Base-by-base conservation (phyloP, 192 early-diverging fungal species). In the Podochytrium sp. region DNA sequence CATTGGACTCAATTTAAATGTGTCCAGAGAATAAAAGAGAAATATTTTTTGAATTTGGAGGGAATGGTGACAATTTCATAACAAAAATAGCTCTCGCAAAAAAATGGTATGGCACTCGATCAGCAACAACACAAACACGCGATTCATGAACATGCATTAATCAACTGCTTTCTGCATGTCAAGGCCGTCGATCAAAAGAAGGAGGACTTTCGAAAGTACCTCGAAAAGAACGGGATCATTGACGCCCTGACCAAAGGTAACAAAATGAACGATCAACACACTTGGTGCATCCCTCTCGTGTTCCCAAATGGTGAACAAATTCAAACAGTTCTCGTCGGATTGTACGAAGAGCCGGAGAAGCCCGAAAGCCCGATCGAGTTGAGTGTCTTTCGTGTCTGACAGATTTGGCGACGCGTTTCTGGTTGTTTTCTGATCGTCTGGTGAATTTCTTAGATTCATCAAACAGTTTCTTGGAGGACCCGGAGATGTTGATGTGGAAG, bases 321-420 rank as follows among this genome's bases (percentile, higher is more conserved):
- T n/a, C n/a, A n/a, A n/a, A 16, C 43, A 89, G 87, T 89, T 5
- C 77, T 89, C 37, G 87, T 89, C 23, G 87, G 85, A 3, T 80
- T 89, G 49, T 89, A 89, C 61, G 87, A 89, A 61, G 86, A 89
- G 65, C 86, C 87, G 1, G 87, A 89, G 65, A 89, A 89, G 67
- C 87, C 87, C 35, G 87, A 89, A 66, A 80, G 49, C n/a, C 84
- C 87, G 20, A 73, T 86, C 39, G 87, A 89, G 83, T 87, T 63
- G 49, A 73, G 32, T 60, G 23, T 29, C 41, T 63, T 63, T 35
- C 16, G 40, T 63, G 50, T 34, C 25, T 38, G n/a, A n/a, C n/a
- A n/a, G 18, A 30, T 51, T 56, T 30, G 23, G 5, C 71, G 1
- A n/a, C 12, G 60, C 18, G 25, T 42, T 16, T 30, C 27, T 0